Percentiles rank a stretch among this genome's conserved stretches.
phyloP scores from a whole-genome alignment of 495 filamentous ascomycete species.

The Aspergillus wentii region DNA sequence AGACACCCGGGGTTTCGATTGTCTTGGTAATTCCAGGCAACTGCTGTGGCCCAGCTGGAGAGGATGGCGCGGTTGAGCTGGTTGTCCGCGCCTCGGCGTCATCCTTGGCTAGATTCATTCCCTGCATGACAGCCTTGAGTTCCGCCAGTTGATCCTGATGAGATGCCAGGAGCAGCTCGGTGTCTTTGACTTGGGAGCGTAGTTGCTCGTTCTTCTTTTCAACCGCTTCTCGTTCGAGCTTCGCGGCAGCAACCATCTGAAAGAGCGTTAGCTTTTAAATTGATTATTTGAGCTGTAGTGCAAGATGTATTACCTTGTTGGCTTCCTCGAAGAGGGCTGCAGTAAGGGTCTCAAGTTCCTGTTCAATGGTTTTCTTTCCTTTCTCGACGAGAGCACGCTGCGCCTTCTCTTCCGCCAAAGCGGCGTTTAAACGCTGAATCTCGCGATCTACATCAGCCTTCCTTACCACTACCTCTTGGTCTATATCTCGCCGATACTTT shows the following conservation, averaged over 20 bases:
- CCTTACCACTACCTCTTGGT: slow-evolving; percentile 64
- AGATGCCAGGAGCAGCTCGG: slow-evolving; percentile 76
- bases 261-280: slow-evolving; percentile 21
- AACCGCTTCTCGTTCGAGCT: slow-evolving; percentile 67
- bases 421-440: slow-evolving; percentile 62
- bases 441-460: slow-evolving; percentile 64
- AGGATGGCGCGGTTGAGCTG: slow-evolving; percentile 61
- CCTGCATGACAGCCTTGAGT: slow-evolving; percentile 87
- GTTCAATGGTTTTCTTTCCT: slow-evolving; percentile 68
- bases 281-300: too few species aligned
- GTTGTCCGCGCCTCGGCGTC: slow-evolving; percentile 55
- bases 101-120: slow-evolving; percentile 70
- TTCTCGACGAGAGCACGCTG: slow-evolving; percentile 58
- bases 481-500: slow-evolving; percentile 67
- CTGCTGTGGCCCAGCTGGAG: slow-evolving; percentile 45
- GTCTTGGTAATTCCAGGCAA: slow-evolving; percentile 13
- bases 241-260: slow-evolving; percentile 83
- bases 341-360: slow-evolving; percentile 84
- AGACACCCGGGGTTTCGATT: slow-evolving; percentile 15
- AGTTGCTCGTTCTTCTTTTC: slow-evolving; percentile 78
- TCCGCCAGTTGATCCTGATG: slow-evolving; percentile 92
- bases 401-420: slow-evolving; percentile 58
- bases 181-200: slow-evolving; percentile 72
- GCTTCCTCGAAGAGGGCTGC: slow-evolving; percentile 92
- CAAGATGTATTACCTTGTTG: slow-evolving; percentile 56